Conservation (phyloP, 2,329 filamentous ascomycete species). For the Magnaporthiopsis rhizophila region DNA sequence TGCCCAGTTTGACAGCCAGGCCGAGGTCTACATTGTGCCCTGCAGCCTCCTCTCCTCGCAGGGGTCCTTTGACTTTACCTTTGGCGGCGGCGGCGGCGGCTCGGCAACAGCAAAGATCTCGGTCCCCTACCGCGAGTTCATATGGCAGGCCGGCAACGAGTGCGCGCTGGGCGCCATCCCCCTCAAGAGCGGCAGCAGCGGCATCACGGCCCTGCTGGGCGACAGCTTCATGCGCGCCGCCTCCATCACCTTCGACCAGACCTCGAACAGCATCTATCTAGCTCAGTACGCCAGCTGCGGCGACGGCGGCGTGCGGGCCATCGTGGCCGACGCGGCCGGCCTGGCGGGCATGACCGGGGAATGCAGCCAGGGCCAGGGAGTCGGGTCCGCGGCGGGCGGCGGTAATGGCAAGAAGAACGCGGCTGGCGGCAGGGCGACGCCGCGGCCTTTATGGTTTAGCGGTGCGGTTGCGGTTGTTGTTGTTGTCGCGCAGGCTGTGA, state of each 20-base stretch:
- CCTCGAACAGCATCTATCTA: slow-evolving; percentile 21
- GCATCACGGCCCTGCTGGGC: slow-evolving; percentile 19
- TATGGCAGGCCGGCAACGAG: slow-evolving; percentile 31
- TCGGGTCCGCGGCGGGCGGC: not conserved
- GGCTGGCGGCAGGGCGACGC: not conserved
- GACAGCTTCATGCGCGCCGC: slow-evolving; percentile 24
- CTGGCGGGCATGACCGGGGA: slow-evolving; percentile 11
- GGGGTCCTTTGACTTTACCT: slow-evolving; percentile 41
- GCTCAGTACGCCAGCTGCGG: slow-evolving; percentile 25
- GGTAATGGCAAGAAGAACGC: slow-evolving; percentile 9
- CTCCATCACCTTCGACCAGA: slow-evolving; percentile 25
- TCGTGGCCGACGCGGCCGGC: slow-evolving; percentile 12
- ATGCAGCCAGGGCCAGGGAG: slow-evolving; percentile 11
- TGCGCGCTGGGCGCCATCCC: slow-evolving; percentile 32
- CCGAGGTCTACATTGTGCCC: slow-evolving; percentile 33
- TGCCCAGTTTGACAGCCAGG: slow-evolving; percentile 24
- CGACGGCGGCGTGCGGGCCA: slow-evolving; percentile 16
- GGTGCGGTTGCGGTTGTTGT: not conserved
- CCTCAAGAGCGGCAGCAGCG: slow-evolving; percentile 15
- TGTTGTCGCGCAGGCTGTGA: not conserved
- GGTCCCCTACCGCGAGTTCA: slow-evolving; percentile 40
- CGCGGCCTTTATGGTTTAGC: not conserved
- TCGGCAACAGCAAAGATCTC: slow-evolving; percentile 26
- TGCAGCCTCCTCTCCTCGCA: slow-evolving; percentile 29
- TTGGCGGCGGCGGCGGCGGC: slow-evolving; percentile 21